These are phyloP conservation scores for Verticillium dahliae DNA, from an alignment of 2,329 filamentous ascomycete genomes.

Conservation along the genomic window DNA sequence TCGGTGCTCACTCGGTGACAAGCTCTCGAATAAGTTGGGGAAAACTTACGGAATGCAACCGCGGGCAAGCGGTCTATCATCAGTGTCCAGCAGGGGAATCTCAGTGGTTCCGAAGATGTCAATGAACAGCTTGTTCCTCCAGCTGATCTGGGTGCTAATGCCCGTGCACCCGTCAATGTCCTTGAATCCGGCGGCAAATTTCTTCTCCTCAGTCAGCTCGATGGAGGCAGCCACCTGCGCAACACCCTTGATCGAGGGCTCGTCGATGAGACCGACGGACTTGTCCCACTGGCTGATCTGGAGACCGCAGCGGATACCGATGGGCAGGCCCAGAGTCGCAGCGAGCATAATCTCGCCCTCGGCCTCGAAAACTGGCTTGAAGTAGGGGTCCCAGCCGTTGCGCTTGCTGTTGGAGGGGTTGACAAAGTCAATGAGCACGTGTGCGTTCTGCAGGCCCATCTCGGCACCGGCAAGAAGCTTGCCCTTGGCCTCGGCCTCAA, in stretches of 20 bases:
- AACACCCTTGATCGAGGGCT: slow-evolving; percentile 18
- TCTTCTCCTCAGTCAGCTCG: slow-evolving; percentile 2
- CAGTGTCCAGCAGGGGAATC: slow-evolving; percentile 14
- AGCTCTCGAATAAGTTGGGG: neutral
- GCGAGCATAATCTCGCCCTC: slow-evolving; percentile 17
- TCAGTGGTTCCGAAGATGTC: slow-evolving; percentile 10
- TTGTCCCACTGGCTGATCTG: slow-evolving; percentile 14
- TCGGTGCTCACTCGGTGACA: neutral
- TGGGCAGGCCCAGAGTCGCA: slow-evolving; percentile 19
- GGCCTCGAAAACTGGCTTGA: slow-evolving; percentile 21
- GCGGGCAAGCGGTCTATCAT: slow-evolving; percentile 11
- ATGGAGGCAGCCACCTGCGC: slow-evolving; percentile 14
- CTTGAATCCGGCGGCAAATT: slow-evolving; percentile 13
- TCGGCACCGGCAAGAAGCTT: slow-evolving; percentile 21
- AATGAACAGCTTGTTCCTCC: slow-evolving; percentile 18
- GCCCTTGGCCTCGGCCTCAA: slow-evolving; percentile 17
- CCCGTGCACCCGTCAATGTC: slow-evolving; percentile 17
- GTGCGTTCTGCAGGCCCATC: slow-evolving; percentile 18
- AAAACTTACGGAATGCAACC: slow-evolving; percentile 17
- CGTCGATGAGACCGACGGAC: slow-evolving; percentile 16
- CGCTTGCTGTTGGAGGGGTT: slow-evolving; percentile 12
- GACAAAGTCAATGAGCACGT: slow-evolving; percentile 16
- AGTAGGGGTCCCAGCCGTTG: slow-evolving; percentile 18
- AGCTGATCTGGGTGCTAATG: slow-evolving; percentile 18
- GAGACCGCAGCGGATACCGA: slow-evolving; percentile 18